These are phyloP conservation scores for Aspergillus uvarum DNA, from an alignment of 2,329 filamentous ascomycete species.

Conservation along the genomic window DNA sequence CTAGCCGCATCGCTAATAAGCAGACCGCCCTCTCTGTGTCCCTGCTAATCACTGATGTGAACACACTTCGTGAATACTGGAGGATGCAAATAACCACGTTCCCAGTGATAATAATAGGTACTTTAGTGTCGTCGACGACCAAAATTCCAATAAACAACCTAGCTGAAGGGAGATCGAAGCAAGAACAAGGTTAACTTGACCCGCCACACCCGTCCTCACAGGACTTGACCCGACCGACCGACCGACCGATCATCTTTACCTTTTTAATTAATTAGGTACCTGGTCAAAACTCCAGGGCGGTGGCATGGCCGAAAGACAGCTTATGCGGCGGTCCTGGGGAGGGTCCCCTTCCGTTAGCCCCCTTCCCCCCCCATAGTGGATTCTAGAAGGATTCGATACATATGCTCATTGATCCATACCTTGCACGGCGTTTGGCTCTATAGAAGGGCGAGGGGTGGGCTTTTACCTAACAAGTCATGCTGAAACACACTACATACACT, in stretches of 20 bases:
- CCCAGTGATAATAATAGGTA: background rate
- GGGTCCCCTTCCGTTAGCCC: too few species aligned
- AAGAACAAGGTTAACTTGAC: background rate
- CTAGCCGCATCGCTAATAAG: background rate
- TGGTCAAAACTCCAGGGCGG: background rate
- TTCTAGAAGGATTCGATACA: conserved; percentile 21
- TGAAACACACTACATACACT: background rate
- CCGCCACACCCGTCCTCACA: conserved; percentile 19
- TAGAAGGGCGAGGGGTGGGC: background rate
- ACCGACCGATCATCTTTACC: background rate
- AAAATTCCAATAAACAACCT: background rate
- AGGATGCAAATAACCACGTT: background rate
- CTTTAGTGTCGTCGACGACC: background rate
- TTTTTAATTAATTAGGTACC: background rate
- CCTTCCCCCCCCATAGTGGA: background rate
- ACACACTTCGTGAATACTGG: background rate
- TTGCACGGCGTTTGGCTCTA: background rate
- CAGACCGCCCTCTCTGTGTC: background rate
- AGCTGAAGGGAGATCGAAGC: background rate
- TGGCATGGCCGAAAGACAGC: conserved; percentile 2
- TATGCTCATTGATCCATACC: background rate
- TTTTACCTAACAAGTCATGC: background rate
- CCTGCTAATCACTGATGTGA: background rate
- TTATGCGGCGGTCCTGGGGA: background rate
- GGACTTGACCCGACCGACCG: background rate